Percentiles rank a stretch among this genome's conserved stretches.
These are phyloP conservation scores for Hapsidospora chrysogenum DNA, from an alignment of 495 filamentous ascomycete species.

Conservation along the genomic window DNA sequence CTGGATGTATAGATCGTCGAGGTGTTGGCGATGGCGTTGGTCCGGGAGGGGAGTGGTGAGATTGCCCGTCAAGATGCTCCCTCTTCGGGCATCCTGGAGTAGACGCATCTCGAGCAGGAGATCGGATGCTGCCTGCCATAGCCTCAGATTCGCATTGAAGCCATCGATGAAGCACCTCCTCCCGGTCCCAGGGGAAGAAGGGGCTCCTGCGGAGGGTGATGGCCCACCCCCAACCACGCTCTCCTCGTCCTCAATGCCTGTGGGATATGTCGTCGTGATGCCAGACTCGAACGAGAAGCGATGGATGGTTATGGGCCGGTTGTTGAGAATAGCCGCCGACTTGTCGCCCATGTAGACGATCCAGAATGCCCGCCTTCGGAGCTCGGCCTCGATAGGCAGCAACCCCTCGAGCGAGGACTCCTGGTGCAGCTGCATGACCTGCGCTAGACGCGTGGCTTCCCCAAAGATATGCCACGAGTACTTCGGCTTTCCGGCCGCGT, in stretches of 20 bases:
- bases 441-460: slow-evolving; percentile 13
- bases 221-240: neutral
- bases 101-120: slow-evolving; percentile 1
- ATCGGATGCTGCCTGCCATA: slow-evolving; percentile 1
- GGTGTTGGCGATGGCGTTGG: neutral
- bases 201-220: too few relatives aligned
- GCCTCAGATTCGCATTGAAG: slow-evolving; percentile 2
- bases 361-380: slow-evolving; percentile 15
- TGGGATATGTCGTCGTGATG: slow-evolving; percentile 11
- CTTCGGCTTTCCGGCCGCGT: slow-evolving; percentile 13
- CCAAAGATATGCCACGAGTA: slow-evolving; percentile 17
- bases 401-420: slow-evolving; percentile 11
- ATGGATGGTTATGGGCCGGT: slow-evolving; percentile 15
- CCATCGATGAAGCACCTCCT: slow-evolving; percentile 1
- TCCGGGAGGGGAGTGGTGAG: neutral
- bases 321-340: slow-evolving; percentile 14
- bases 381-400: slow-evolving; percentile 10
- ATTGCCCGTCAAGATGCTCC: neutral
- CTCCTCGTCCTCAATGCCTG: slow-evolving; percentile 7
- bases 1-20: slow-evolving; percentile 1
- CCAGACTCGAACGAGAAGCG: slow-evolving; percentile 12
- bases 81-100: slow-evolving; percentile 1
- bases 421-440: slow-evolving; percentile 15
- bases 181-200: neutral
- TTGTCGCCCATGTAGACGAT: slow-evolving; percentile 15